These are phyloP conservation scores for Pestalotiopsis sp. DNA, from an alignment of 2,329 filamentous ascomycete genomes.

Conservation along the genomic window DNA sequence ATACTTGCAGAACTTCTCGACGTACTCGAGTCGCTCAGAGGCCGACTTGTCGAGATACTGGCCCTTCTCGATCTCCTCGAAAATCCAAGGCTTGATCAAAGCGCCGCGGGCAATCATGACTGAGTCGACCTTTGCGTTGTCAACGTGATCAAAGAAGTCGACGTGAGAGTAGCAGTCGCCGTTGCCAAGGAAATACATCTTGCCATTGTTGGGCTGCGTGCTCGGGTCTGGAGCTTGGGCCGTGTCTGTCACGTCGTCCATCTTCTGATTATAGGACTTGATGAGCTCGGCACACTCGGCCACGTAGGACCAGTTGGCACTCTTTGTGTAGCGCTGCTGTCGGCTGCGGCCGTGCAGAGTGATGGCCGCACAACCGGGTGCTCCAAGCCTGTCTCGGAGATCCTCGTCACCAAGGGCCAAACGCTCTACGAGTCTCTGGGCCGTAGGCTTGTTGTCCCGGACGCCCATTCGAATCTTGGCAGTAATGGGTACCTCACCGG, in stretches of 20 bases:
- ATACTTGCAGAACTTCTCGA: conserved; percentile 89
- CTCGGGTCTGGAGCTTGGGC: conserved; percentile 75
- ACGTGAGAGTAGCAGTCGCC: conserved; percentile 94
- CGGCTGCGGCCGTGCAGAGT: conserved; percentile 92
- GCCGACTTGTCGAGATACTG: conserved; percentile 97
- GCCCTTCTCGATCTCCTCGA: conserved; percentile 89
- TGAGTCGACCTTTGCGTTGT: conserved; percentile 80
- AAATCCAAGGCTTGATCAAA: conserved; percentile 97
- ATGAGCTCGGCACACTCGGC: conserved; percentile 85
- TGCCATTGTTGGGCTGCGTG: conserved; percentile 68
- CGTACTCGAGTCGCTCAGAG: conserved; percentile 78
- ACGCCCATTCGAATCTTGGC: conserved; percentile 95
- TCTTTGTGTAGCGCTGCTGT: conserved; percentile 90
- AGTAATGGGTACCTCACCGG: conserved; percentile 86
- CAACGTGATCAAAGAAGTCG: conserved; percentile 81
- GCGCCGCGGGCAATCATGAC: conserved; percentile 98
- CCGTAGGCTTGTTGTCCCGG: conserved; percentile 76
- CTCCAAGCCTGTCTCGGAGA: conserved; percentile 68
- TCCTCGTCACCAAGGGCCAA: conserved; percentile 81
- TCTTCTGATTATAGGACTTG: conserved; percentile 74
- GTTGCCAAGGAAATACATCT: conserved; percentile 92
- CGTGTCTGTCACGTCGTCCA: conserved; percentile 73
- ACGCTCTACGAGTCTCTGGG: conserved; percentile 78
- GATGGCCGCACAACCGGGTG: conserved; percentile 88
- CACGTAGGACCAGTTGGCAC: conserved; percentile 95